A percentile compares a stretch with the other conserved stretches of the same genome.
phyloP scores from a whole-genome alignment of 306 rosid genomes.

The Begonia fuchsioides region DNA sequence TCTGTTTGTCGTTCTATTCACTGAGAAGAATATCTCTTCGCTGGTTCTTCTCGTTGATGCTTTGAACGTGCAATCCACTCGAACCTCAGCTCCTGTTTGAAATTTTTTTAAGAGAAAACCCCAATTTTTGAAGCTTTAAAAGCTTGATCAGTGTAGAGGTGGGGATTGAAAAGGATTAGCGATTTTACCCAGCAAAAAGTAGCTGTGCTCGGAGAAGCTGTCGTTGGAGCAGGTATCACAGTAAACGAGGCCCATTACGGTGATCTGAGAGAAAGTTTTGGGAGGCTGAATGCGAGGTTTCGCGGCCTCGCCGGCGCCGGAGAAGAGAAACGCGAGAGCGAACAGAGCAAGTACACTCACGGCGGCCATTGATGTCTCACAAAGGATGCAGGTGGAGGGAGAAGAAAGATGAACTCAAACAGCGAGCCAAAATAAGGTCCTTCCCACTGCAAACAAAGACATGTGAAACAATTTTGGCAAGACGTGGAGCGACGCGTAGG shows the following conservation, averaged over 20 bases:
- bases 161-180: background rate
- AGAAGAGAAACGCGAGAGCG: conserved; percentile 31
- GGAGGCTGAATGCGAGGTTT: conserved; percentile 3
- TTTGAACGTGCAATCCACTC: conserved; percentile 61
- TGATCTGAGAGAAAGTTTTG: conserved; percentile 42
- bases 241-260: conserved; percentile 92
- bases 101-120: background rate
- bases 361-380: conserved; percentile 1
- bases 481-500: conserved; percentile 45
- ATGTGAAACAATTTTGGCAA: conserved; percentile 80
- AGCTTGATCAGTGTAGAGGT: background rate
- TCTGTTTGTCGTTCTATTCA: conserved; percentile 72
- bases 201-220: conserved; percentile 74
- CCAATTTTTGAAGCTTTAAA: too few species aligned
- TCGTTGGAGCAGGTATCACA: conserved; percentile 92
- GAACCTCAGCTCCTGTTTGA: conserved; percentile 63
- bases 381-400: conserved; percentile 2
- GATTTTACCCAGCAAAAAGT: conserved; percentile 54
- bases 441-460: conserved; percentile 57
- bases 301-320: conserved; percentile 41
- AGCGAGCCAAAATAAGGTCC: conserved; percentile 25
- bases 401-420: conserved; percentile 21
- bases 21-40: conserved; percentile 74
- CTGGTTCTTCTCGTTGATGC: conserved; percentile 46
- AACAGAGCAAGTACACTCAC: conserved; percentile 15